Percentiles rank a stretch among this genome's conserved stretches.
These are phyloP conservation scores for Penicillium brevicompactum DNA, from an alignment of 2,329 filamentous ascomycete genomes.

Conservation along the genomic window DNA sequence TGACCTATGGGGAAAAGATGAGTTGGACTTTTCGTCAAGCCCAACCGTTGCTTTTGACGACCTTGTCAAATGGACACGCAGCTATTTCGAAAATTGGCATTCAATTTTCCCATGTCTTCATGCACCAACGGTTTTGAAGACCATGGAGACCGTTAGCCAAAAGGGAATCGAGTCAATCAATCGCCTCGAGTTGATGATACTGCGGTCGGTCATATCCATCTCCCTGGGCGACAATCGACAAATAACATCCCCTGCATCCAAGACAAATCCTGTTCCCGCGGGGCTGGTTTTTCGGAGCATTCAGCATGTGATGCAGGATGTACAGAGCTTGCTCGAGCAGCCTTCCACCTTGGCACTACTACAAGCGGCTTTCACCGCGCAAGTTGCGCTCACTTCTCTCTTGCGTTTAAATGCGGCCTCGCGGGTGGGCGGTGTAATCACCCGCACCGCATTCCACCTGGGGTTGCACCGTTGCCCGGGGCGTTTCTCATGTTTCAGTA, in stretches of 20 bases:
- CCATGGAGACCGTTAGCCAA: conserved; percentile 49
- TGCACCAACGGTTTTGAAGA: conserved; percentile 53
- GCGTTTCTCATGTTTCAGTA: conserved; percentile 54
- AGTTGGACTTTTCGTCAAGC: conserved; percentile 9
- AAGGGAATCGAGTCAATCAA: conserved; percentile 32
- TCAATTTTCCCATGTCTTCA: conserved; percentile 59
- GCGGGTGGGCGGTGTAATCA: conserved; percentile 57
- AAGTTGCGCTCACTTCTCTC: conserved; percentile 59
- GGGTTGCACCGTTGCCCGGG: conserved; percentile 61
- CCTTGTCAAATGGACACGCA: conserved; percentile 53
- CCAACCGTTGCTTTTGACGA: conserved; percentile 48
- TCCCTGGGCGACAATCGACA: conserved; percentile 58
- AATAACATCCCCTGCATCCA: conserved; percentile 15
- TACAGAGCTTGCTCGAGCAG: conserved; percentile 50
- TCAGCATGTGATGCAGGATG: conserved; percentile 53
- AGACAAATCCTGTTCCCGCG: conserved; percentile 40
- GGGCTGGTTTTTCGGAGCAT: conserved; percentile 52
- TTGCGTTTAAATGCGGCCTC: conserved; percentile 61
- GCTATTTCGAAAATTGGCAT: conserved; percentile 63
- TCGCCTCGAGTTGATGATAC: conserved; percentile 45
- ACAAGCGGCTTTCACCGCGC: conserved; percentile 56
- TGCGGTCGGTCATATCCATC: conserved; percentile 56
- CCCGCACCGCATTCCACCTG: conserved; percentile 58
- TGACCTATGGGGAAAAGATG: conserved; percentile 32
- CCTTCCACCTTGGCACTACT: conserved; percentile 52